phyloP scores from a whole-genome alignment of 2,329 filamentous ascomycete genomes.

The Epichloe amarillans region DNA sequence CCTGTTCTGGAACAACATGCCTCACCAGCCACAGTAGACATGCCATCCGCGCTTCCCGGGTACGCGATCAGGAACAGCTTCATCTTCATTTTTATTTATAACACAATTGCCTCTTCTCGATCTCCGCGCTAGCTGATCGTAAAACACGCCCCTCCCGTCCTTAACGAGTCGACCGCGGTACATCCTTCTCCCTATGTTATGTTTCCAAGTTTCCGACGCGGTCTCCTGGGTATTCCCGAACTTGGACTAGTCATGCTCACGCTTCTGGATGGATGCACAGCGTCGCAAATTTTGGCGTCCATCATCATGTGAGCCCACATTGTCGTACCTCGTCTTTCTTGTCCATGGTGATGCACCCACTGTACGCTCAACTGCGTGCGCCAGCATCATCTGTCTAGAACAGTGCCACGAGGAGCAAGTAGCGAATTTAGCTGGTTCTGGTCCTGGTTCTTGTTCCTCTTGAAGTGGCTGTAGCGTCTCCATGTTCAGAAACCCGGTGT shows the following conservation, averaged over 20 bases:
- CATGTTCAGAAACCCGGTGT: too few relatives aligned
- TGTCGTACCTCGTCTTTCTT: background rate
- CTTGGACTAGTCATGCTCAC: background rate
- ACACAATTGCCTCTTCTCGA: background rate
- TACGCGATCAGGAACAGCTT: background rate
- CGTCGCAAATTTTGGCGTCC: slow-evolving; percentile 3
- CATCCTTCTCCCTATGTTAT: too few relatives aligned
- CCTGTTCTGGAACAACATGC: background rate
- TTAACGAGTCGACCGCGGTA: too few relatives aligned
- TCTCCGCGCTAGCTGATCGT: too few relatives aligned
- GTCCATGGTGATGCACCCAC: background rate
- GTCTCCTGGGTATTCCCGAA: background rate
- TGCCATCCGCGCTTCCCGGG: background rate
- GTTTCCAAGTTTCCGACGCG: too few relatives aligned
- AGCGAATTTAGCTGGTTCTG: too few relatives aligned
- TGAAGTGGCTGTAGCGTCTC: too few relatives aligned
- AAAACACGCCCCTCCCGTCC: too few relatives aligned
- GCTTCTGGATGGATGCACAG: background rate
- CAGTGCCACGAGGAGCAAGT: background rate
- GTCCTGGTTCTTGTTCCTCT: too few relatives aligned
- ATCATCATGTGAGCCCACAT: slow-evolving; percentile 4
- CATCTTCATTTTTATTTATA: background rate
- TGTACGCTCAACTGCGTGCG: too few relatives aligned
- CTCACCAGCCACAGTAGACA: background rate
- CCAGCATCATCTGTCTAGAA: too few relatives aligned